phyloP scores from a whole-genome alignment of 306 rosid species.

The Gynostemma pentaphyllum region DNA sequence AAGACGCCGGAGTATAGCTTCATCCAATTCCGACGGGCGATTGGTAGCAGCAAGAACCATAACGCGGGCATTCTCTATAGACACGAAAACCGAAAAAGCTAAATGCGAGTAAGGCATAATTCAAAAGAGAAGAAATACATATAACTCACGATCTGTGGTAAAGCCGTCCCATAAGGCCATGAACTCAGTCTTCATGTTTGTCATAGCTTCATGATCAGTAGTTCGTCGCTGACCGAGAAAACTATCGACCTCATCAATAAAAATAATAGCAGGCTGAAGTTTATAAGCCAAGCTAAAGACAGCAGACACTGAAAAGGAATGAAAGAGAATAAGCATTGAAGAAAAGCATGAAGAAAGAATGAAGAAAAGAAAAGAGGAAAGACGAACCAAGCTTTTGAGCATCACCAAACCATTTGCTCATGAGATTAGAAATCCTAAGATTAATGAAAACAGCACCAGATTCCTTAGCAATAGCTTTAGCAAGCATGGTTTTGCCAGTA shows the following conservation, averaged over 20 bases:
- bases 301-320: constrained; percentile 65
- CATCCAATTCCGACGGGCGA: constrained; percentile 98
- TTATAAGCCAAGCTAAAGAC: constrained; percentile 95
- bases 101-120: no score
- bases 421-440: constrained; percentile 79
- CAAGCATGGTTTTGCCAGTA: constrained; percentile 99
- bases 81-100: background rate
- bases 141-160: constrained; percentile 85
- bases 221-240: constrained; percentile 93
- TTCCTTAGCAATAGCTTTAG: constrained; percentile 96
- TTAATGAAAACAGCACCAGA: constrained; percentile 95
- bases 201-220: constrained; percentile 88
- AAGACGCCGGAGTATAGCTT: constrained; percentile 97
- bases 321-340: constrained; percentile 7
- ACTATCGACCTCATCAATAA: constrained; percentile 97
- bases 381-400: constrained; percentile 93
- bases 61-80: constrained; percentile 74
- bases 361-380: background rate
- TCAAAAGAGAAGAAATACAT: background rate
- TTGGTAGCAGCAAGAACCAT: constrained; percentile 98
- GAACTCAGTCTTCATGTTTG: constrained; percentile 97
- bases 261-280: constrained; percentile 95
- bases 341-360: background rate
- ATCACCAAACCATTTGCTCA: constrained; percentile 99
- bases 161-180: constrained; percentile 99